Base-by-base conservation (phyloP, 2,329 filamentous ascomycete species). In the Fusarium sp. region DNA sequence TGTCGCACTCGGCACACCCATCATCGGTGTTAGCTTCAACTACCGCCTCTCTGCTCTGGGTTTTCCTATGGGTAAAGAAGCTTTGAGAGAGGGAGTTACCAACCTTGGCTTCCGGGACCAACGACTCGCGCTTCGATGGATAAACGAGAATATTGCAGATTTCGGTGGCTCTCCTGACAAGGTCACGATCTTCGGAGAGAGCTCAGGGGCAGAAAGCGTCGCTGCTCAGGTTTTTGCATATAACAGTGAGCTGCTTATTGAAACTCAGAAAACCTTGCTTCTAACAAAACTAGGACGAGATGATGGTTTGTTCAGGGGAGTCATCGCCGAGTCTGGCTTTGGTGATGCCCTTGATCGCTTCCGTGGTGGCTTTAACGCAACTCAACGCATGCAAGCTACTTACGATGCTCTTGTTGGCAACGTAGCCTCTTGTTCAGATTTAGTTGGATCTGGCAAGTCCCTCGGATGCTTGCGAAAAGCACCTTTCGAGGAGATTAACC, bases 181-280 rank as follows among this genome's bases (percentile, higher is more conserved):
- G 47, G 79, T 83, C n/a, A 82, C 79, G 2, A 74, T 84, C 34
- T 84, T 78, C 72, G 83, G 80, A 31, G 80, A 85, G 67, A 82
- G 78, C 15, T 81, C 82, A 1, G 82, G 83, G 2, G 81, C 56
- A 0, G 61, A 64, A 34, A 64, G 61, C 39, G 26, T 64, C 4
- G 53, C 50, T 8, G 56, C 61, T 3, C 61, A 64, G 12, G 26
- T 65, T 2, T 50, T 64, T 9, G 61, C 61, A 1, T 61, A 65
- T 9, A 55, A 79, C 12, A 83, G 82, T 46, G 6, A 58, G 51
- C 19, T 19, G 19, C 29, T 8, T n/a, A 6, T 3, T 11, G 7
- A 2, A 28, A 6, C 5, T 7, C 1, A 8, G 3, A 3, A 19
- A 7, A 19, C 1, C 0, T 6, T 6, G 3, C 6, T 6, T 6